phyloP scores from a whole-genome alignment of 2,329 filamentous ascomycete species.

The Fusarium citri region DNA sequence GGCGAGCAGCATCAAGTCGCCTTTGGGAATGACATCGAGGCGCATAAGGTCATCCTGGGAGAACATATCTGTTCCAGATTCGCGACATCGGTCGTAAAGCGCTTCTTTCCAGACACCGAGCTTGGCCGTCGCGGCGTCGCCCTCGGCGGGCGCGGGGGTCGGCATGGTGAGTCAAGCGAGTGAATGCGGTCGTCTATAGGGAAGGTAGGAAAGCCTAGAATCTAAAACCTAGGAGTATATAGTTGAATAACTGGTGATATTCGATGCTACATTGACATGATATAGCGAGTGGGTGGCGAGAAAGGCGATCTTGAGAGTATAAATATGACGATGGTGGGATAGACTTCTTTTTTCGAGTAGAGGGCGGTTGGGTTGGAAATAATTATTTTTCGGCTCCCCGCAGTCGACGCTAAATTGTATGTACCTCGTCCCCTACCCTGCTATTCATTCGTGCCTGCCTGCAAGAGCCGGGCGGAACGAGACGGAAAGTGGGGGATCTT shows the following conservation, averaged over 20 bases:
- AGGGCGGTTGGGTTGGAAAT: slow-evolving; percentile 33
- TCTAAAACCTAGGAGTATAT: background rate
- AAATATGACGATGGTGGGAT: slow-evolving; percentile 28
- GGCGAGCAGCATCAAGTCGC: slow-evolving; percentile 66
- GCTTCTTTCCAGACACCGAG: slow-evolving; percentile 65
- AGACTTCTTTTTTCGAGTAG: slow-evolving; percentile 14
- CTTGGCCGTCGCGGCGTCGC: slow-evolving; percentile 56
- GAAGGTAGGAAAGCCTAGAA: background rate
- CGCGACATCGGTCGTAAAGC: slow-evolving; percentile 67
- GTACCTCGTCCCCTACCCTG: slow-evolving; percentile 41
- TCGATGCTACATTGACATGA: slow-evolving; percentile 46
- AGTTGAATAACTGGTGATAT: slow-evolving; percentile 4
- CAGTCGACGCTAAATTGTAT: slow-evolving; percentile 36
- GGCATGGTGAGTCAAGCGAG: slow-evolving; percentile 47
- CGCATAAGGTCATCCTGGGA: slow-evolving; percentile 69
- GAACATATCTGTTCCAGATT: slow-evolving; percentile 64
- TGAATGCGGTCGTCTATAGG: background rate
- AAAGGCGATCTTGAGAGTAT: background rate
- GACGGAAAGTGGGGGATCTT: slow-evolving; percentile 40
- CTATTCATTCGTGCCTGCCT: slow-evolving; percentile 19
- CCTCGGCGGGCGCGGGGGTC: slow-evolving; percentile 43
- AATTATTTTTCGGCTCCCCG: slow-evolving; percentile 46
- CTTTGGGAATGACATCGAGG: slow-evolving; percentile 67
- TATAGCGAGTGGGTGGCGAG: slow-evolving; percentile 17
- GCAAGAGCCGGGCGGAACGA: slow-evolving; percentile 5